Conservation (phyloP, 352 stramenopile species). For the Pythium myriotylum region DNA sequence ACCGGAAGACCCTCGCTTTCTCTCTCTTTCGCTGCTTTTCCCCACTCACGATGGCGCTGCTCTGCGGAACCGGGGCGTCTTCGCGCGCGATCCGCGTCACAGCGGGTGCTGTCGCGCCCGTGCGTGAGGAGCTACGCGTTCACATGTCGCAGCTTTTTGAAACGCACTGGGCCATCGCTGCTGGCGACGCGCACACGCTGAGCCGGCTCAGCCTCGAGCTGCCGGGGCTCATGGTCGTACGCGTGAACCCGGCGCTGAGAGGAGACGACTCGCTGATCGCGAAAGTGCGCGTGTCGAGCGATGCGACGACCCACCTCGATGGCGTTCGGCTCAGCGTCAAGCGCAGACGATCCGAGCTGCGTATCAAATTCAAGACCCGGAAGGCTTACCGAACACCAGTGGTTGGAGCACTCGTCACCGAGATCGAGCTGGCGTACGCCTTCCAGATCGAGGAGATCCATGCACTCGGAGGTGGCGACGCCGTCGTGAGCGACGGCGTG, state of each 20-base stretch:
- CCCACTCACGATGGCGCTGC: too few relatives aligned
- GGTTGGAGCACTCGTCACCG: neutral
- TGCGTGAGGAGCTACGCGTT: too few relatives aligned
- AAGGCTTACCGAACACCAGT: neutral
- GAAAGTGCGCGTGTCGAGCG: neutral
- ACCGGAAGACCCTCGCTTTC: too few relatives aligned
- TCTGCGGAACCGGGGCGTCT: too few relatives aligned
- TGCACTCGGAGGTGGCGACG: neutral
- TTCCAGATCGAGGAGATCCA: constrained; percentile 6
- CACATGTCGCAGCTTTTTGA: too few relatives aligned
- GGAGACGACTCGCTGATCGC: neutral
- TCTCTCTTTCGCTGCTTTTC: too few relatives aligned
- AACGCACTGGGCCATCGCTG: too few relatives aligned
- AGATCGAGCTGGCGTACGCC: constrained; percentile 8
- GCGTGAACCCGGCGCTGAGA: constrained; percentile 1
- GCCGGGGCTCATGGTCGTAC: neutral
- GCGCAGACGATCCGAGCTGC: neutral
- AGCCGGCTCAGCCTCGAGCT: neutral
- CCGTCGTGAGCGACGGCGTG: constrained; percentile 1
- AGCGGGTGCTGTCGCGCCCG: too few relatives aligned
- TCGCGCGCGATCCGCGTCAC: too few relatives aligned
- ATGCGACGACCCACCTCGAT: neutral
- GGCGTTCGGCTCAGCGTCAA: neutral
- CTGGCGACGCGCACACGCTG: too few relatives aligned
- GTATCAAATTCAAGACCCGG: neutral